Percentiles rank a stretch among this genome's conserved stretches.
These are phyloP conservation scores for Solanum paucissectum DNA, from an alignment of 257 asterid species.

Conservation along the genomic window DNA sequence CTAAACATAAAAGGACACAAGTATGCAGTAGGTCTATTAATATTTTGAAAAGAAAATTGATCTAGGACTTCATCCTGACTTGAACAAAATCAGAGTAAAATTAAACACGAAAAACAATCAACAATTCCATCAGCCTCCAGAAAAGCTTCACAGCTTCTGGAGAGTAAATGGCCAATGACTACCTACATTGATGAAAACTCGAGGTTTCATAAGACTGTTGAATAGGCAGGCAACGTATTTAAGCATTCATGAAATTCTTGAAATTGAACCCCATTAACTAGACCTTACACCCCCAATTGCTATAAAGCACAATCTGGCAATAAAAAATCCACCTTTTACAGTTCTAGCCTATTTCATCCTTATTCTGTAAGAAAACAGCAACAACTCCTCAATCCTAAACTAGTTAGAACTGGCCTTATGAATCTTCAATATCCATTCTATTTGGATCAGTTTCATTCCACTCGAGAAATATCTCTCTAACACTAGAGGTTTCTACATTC, in stretches of 20 bases:
- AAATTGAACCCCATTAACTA: not conserved
- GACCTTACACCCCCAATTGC: not conserved
- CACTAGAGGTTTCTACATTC: not conserved
- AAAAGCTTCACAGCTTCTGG: not conserved
- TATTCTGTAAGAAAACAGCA: not conserved
- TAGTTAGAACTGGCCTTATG: not conserved
- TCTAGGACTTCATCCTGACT: not conserved
- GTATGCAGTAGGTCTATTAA: not conserved
- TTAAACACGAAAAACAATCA: not conserved
- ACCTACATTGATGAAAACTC: not conserved
- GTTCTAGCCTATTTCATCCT: not conserved
- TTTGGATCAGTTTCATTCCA: not conserved
- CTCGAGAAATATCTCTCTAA: not conserved
- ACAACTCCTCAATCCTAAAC: not conserved
- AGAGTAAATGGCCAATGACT: not conserved
- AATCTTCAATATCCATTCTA: not conserved
- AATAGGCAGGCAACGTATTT: not conserved
- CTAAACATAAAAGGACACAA: not conserved
- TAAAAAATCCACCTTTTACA: not conserved
- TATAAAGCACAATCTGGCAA: not conserved
- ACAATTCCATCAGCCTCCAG: not conserved
- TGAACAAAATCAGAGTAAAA: not conserved
- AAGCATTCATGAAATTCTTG: not conserved
- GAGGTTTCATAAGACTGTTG: not conserved
- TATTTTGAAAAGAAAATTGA: not conserved